These are phyloP conservation scores for Tetrapisispora taiwanensis DNA, from an alignment of 805 yeast genomes.

Conservation along the genomic window DNA sequence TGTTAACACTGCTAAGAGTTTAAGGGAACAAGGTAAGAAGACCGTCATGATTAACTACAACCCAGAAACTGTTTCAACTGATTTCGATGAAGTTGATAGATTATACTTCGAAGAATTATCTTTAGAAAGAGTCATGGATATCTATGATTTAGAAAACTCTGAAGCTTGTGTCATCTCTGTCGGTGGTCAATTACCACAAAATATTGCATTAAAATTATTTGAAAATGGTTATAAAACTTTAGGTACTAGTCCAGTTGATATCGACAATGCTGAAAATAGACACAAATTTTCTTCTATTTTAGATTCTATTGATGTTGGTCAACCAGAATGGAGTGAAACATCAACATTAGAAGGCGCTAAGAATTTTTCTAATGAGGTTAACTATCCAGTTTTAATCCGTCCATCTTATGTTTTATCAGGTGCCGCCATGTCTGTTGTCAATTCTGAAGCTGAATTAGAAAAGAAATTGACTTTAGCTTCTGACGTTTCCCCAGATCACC, in stretches of 20 bases:
- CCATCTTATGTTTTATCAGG: slow-evolving; percentile 96
- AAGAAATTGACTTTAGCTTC: slow-evolving; percentile 78
- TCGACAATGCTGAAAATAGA: slow-evolving; percentile 96
- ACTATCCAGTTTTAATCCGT: slow-evolving; percentile 92
- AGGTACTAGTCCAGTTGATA: slow-evolving; percentile 91
- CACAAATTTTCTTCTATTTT: slow-evolving; percentile 92
- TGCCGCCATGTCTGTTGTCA: slow-evolving; percentile 96
- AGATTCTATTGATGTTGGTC: slow-evolving; percentile 88
- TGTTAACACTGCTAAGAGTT: slow-evolving; percentile 89
- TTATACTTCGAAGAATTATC: slow-evolving; percentile 92
- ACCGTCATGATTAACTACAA: slow-evolving; percentile 96
- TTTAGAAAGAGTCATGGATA: slow-evolving; percentile 94
- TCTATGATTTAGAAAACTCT: slow-evolving; percentile 84
- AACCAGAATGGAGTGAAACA: slow-evolving; percentile 96
- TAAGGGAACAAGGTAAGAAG: slow-evolving; percentile 76
- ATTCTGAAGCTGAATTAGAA: slow-evolving; percentile 68
- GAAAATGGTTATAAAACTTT: slow-evolving; percentile 74
- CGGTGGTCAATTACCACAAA: slow-evolving; percentile 97
- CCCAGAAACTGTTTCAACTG: slow-evolving; percentile 98
- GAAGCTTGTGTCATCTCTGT: slow-evolving; percentile 90
- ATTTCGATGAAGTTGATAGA: slow-evolving; percentile 96
- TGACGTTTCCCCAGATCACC: slow-evolving; percentile 89
- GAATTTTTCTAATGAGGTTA: slow-evolving; percentile 72
- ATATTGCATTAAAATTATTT: slow-evolving; percentile 82
- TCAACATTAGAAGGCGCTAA: slow-evolving; percentile 80